Base-by-base conservation (phyloP, 106 monocot genomes). In the Dendrobium huoshanense region DNA sequence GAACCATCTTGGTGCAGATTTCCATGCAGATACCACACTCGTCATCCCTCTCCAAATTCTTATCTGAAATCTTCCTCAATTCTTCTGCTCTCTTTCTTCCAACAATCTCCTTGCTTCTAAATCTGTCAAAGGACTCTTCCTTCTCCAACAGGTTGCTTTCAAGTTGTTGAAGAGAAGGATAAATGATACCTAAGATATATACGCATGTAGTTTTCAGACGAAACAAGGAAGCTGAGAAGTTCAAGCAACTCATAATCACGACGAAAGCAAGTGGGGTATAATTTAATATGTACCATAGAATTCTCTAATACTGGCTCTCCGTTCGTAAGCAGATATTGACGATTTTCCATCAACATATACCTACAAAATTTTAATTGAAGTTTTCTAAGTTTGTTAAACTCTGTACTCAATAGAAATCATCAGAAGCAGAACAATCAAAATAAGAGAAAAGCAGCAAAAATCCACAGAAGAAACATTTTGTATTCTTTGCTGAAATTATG, bases 11-110 rank as follows among this genome's bases (percentile, higher is more conserved):
- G 48, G 93, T 93, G 81, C 90, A 93, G 70, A 85, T 70, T 84
- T 96, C 91, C 91, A 94, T 79, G 59, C 94, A 94, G 48, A 94
- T 94, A 1, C 90, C 92, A 82, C 92, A 94, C 54, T 96, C 90
- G 67, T 92, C 85, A 40, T 94, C 93, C 55, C 88, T 90, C 73
- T 93, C 93, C 67, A 54, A 18, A 67, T 90, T 87, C 77, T 77
- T 85, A 40, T 93, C 91, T 22, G 85, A 58, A 70, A 81, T 31
- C 67, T 81, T 87, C 78, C 79, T 82, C 87, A 81, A 83, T 2
- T 84, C 88, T 43, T 89, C 87, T 27, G 47, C 45, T 58, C 83
- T 86, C 79, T 84, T 89, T 55, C 84, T 80, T 20, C 85, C 80
- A 7, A 59, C 64, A 2, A 89, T 73, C 5, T 90, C 90, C 47